A percentile compares a stretch with the other conserved stretches of the same genome.
These are phyloP conservation scores for Selenicereus undatus DNA, from an alignment of 148 eudicot species.

Conservation along the genomic window DNA sequence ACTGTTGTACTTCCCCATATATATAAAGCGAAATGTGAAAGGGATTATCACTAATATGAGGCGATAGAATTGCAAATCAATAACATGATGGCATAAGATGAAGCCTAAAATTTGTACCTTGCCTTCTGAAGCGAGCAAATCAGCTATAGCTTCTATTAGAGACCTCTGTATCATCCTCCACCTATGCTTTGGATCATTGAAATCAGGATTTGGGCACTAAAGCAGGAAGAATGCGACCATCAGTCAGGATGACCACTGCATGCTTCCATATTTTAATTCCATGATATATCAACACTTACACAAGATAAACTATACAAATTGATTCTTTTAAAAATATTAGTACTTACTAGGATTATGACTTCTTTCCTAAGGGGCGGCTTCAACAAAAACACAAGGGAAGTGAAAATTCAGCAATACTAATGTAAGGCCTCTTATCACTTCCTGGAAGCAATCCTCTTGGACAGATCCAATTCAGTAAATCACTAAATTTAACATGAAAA, in stretches of 20 bases:
- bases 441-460: neutral
- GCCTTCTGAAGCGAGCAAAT: constrained; percentile 52
- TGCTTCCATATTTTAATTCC: neutral
- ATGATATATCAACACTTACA: no score
- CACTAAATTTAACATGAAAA: neutral
- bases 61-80: neutral
- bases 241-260: neutral
- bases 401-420: neutral
- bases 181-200: constrained; percentile 65
- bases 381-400: neutral
- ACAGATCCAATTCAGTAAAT: neutral
- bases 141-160: constrained; percentile 65
- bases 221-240: constrained; percentile 8
- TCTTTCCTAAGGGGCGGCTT: neutral
- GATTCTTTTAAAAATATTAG: no score
- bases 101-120: constrained; percentile 42
- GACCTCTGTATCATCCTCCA: constrained; percentile 84
- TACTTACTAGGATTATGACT: no score
- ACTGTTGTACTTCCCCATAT: neutral
- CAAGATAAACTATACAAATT: no score
- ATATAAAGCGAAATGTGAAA: neutral
- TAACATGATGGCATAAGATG: neutral
- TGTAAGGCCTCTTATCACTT: neutral
- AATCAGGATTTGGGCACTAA: constrained; percentile 94
- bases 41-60: neutral